Conservation (phyloP, 2,329 filamentous ascomycete genomes). For the Didymella sp. region DNA sequence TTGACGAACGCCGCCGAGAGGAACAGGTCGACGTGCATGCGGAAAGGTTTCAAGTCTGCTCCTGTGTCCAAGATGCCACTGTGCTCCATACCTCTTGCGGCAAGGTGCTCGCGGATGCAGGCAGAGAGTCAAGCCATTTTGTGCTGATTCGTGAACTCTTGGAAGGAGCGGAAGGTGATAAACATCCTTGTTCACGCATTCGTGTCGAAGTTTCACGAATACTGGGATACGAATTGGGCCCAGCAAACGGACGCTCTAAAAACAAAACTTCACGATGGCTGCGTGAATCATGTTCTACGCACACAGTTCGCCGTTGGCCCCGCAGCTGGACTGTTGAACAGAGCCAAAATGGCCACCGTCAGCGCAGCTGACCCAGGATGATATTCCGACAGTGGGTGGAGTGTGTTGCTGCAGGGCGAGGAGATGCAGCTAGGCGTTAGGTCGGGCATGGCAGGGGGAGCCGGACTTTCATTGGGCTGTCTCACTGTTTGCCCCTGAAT, state of each 20-base stretch:
- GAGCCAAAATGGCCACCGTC: not conserved
- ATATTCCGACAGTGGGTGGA: slow-evolving; percentile 9
- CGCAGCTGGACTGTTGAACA: slow-evolving; percentile 4
- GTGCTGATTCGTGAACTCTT: slow-evolving; percentile 33
- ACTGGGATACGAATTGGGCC: slow-evolving; percentile 16
- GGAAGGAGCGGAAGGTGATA: slow-evolving; percentile 33
- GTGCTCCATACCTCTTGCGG: slow-evolving; percentile 18
- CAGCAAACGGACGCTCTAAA: not conserved
- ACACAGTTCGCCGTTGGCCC: not conserved
- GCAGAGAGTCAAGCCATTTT: slow-evolving; percentile 22
- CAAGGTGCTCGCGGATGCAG: slow-evolving; percentile 18
- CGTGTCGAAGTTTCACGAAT: slow-evolving; percentile 31
- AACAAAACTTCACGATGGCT: slow-evolving; percentile 3
- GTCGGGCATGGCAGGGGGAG: slow-evolving; percentile 23
- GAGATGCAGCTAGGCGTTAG: slow-evolving; percentile 22
- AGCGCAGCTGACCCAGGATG: slow-evolving; percentile 12
- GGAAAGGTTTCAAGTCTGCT: slow-evolving; percentile 15
- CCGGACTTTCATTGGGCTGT: slow-evolving; percentile 26
- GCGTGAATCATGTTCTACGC: not conserved
- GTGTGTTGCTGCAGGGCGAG: slow-evolving; percentile 31
- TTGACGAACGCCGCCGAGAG: slow-evolving; percentile 13
- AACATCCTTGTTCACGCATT: slow-evolving; percentile 28
- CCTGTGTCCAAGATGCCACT: slow-evolving; percentile 19
- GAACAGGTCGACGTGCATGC: slow-evolving; percentile 15
- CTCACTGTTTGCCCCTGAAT: slow-evolving; percentile 33